Conservation (phyloP, 805 yeast genomes). For the Saccharomyces mikatae region DNA sequence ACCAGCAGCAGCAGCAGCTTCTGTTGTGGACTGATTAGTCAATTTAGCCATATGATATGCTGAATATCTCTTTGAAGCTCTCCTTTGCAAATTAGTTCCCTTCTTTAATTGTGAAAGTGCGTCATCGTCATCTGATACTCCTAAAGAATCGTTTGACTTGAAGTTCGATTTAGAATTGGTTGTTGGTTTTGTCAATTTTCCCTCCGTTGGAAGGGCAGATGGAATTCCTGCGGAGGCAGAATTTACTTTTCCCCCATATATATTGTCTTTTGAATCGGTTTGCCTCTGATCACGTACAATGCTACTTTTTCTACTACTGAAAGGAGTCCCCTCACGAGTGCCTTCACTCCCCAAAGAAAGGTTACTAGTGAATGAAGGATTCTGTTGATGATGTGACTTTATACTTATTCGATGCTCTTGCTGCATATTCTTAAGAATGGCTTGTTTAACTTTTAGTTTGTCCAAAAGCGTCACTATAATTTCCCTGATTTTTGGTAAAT, state of each 20-base stretch:
- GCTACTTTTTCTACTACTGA: conserved; percentile 2
- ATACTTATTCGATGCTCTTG: conserved; percentile 9
- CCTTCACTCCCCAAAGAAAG: conserved; percentile 2
- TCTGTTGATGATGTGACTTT: conserved; percentile 9
- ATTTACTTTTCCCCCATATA: background rate
- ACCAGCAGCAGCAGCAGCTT: conserved; percentile 19
- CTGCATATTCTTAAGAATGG: conserved; percentile 28
- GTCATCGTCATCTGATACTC: conserved; percentile 32
- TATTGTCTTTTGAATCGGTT: background rate
- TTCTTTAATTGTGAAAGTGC: conserved; percentile 74
- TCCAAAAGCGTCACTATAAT: conserved; percentile 75
- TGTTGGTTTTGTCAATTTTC: background rate
- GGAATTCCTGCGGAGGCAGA: background rate
- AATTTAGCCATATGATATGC: conserved; percentile 86
- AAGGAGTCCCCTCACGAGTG: conserved; percentile 2
- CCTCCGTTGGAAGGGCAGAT: background rate
- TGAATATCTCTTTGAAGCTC: conserved; percentile 89
- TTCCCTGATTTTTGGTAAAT: conserved; percentile 75
- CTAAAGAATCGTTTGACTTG: background rate
- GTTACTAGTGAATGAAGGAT: conserved; percentile 10
- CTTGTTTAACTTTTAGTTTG: conserved; percentile 74
- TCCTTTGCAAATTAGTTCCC: conserved; percentile 74
- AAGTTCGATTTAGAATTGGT: background rate
- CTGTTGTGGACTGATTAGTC: conserved; percentile 37
- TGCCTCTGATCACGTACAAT: background rate